Percentiles rank a stretch among this genome's conserved stretches.
phyloP scores from a whole-genome alignment of 2,329 filamentous ascomycete species.

The Camillea tinctor region DNA sequence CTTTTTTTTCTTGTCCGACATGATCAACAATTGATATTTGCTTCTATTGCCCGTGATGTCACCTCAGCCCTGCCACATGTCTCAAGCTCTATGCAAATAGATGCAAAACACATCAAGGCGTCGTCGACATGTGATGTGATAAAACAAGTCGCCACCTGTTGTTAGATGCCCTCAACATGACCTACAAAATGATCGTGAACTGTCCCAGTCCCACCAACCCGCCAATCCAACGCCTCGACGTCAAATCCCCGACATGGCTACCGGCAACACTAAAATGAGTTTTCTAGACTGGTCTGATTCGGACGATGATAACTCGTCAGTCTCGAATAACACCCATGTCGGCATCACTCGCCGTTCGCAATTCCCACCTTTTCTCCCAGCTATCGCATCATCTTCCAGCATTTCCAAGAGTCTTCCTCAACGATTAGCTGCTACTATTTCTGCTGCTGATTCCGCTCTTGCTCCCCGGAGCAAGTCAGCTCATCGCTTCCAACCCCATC shows the following conservation, averaged over 20 bases:
- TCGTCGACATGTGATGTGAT: slow-evolving; percentile 19
- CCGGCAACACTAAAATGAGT: slow-evolving; percentile 15
- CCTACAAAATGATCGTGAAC: slow-evolving; percentile 15
- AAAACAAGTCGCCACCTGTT: slow-evolving; percentile 6
- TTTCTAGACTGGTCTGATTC: slow-evolving; percentile 18
- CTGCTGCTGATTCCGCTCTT: slow-evolving; percentile 13
- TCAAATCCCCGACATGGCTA: slow-evolving; percentile 19
- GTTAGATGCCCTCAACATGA: slow-evolving; percentile 7
- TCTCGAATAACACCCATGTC: slow-evolving; percentile 23
- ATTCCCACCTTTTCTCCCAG: slow-evolving; percentile 23
- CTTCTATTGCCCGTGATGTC: not conserved
- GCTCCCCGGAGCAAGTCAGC: slow-evolving; percentile 10
- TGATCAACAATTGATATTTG: too few relatives aligned
- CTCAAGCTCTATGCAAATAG: slow-evolving; percentile 14
- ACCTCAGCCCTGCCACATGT: not conserved
- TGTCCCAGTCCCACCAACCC: slow-evolving; percentile 11
- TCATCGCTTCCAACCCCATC: slow-evolving; percentile 8
- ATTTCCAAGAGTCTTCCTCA: slow-evolving; percentile 26
- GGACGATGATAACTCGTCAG: slow-evolving; percentile 8
- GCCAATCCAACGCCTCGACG: slow-evolving; percentile 15
- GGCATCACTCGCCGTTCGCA: slow-evolving; percentile 21
- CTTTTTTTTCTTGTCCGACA: too few relatives aligned
- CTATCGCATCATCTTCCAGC: slow-evolving; percentile 17
- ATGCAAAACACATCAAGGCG: slow-evolving; percentile 14
- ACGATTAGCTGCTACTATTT: slow-evolving; percentile 19